These are phyloP conservation scores for Ceratopteris richardii DNA, from an alignment of 75 land plant species.

Conservation along the genomic window DNA sequence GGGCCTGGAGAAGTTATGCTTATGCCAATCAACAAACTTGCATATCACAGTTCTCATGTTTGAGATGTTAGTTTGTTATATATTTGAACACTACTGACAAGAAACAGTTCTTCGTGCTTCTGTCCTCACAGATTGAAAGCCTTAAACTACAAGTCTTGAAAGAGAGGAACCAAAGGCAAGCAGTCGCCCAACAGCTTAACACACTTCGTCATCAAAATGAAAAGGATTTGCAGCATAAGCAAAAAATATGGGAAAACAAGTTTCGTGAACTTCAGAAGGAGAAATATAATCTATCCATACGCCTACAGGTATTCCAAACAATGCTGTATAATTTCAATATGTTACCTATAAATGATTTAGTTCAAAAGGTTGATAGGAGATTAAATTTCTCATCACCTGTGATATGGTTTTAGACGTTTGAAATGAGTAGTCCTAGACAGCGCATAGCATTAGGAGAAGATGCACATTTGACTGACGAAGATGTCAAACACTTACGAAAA, in stretches of 20 bases:
- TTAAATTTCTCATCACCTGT: background rate
- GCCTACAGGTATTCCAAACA: slow-evolving; percentile 22
- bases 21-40: too few species aligned
- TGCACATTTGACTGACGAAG: slow-evolving; percentile 16
- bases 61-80: too few species aligned
- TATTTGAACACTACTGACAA: too few species aligned
- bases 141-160: slow-evolving; percentile 12
- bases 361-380: background rate
- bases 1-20: too few species aligned
- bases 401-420: slow-evolving; percentile 14
- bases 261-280: slow-evolving; percentile 28
- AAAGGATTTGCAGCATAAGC: slow-evolving; percentile 12
- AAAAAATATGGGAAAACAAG: slow-evolving; percentile 22
- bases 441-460: slow-evolving; percentile 11
- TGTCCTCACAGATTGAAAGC: slow-evolving; percentile 10
- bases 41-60: too few species aligned
- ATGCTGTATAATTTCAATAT: background rate
- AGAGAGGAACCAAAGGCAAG: slow-evolving; percentile 17
- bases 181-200: slow-evolving; percentile 7
- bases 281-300: slow-evolving; percentile 18
- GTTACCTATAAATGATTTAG: background rate
- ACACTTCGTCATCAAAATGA: slow-evolving; percentile 12
- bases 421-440: slow-evolving; percentile 9
- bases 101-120: too few species aligned
- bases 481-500: slow-evolving; percentile 14